Percentiles rank a stretch among this genome's conserved stretches.
Evolutionary conservation across 2,329 filamentous ascomycete species (phyloP).

Genomic region (Colletotrichum siamense): DNA sequence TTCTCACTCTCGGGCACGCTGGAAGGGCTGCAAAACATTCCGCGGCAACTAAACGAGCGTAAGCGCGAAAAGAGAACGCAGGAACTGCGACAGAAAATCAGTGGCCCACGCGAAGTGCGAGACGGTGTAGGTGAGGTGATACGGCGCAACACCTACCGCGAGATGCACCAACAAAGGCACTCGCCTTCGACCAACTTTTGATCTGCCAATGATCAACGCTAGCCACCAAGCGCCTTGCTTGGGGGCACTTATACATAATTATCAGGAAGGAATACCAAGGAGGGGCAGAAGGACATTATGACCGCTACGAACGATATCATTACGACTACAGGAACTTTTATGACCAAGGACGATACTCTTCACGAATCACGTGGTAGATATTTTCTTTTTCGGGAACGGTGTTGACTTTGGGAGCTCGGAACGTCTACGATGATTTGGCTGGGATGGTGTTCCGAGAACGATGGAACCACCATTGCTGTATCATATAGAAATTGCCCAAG

Average conservation of each 20-base stretch:
- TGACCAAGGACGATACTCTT: slow-evolving; percentile 6
- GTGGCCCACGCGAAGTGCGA: slow-evolving; percentile 61
- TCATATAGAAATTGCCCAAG: slow-evolving; percentile 14
- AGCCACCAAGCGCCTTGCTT: background rate
- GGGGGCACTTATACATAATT: background rate
- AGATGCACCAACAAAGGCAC: slow-evolving; percentile 24
- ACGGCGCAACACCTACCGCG: slow-evolving; percentile 46
- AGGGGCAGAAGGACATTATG: background rate
- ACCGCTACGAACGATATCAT: slow-evolving; percentile 11
- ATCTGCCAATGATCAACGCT: background rate
- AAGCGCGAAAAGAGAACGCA: slow-evolving; percentile 63
- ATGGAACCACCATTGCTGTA: background rate
- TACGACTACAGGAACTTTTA: slow-evolving; percentile 19
- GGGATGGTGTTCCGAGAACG: background rate
- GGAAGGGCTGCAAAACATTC: slow-evolving; percentile 58
- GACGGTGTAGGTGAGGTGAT: slow-evolving; percentile 65
- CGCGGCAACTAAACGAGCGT: slow-evolving; percentile 61
- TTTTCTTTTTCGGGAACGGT: background rate
- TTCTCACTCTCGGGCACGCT: slow-evolving; percentile 53
- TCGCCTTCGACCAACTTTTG: slow-evolving; percentile 14
- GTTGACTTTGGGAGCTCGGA: background rate
- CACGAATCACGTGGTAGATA: background rate
- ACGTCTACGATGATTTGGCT: slow-evolving; percentile 2
- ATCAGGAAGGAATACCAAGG: background rate
- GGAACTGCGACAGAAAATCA: slow-evolving; percentile 66